Percentiles rank a stretch among this genome's conserved stretches.
Conservation (phyloP, 768 basidiomycete species). For the Suillus discolor region DNA sequence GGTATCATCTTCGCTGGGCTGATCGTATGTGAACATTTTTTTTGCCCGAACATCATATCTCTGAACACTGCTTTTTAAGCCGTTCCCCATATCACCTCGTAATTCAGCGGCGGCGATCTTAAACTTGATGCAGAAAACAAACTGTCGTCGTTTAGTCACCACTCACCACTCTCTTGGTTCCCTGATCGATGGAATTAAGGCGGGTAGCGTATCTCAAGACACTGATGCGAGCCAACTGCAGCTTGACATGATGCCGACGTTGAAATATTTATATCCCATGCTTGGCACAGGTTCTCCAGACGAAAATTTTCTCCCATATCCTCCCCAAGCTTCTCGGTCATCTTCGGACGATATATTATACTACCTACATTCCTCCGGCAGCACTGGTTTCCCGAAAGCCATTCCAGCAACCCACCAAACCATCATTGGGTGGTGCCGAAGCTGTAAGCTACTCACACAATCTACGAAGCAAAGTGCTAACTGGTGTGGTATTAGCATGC, state of each 20-base stretch:
- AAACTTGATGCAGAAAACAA: slow-evolving; percentile 24
- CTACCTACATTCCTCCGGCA: slow-evolving; percentile 54
- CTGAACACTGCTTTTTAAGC: slow-evolving; percentile 25
- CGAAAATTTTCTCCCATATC: slow-evolving; percentile 24
- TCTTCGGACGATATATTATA: slow-evolving; percentile 39
- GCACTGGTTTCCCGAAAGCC: slow-evolving; percentile 53
- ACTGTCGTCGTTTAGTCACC: slow-evolving; percentile 23
- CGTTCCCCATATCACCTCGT: slow-evolving; percentile 41
- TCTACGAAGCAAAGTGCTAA: neutral
- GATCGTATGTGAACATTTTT: slow-evolving; percentile 28
- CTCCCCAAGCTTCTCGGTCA: slow-evolving; percentile 11
- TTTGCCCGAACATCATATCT: slow-evolving; percentile 28
- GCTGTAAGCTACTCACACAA: slow-evolving; percentile 31
- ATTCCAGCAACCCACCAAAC: slow-evolving; percentile 38
- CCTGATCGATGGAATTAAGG: slow-evolving; percentile 15
- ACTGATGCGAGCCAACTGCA: neutral
- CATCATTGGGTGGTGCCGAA: slow-evolving; percentile 36
- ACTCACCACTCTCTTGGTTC: slow-evolving; percentile 19
- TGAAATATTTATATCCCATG: slow-evolving; percentile 40
- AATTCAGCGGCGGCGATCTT: slow-evolving; percentile 45
- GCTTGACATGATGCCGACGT: slow-evolving; percentile 22
- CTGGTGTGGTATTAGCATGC: slow-evolving; percentile 6
- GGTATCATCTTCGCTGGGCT: slow-evolving; percentile 45
- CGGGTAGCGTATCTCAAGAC: slow-evolving; percentile 9
- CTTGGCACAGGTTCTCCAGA: slow-evolving; percentile 35